Evolutionary conservation across 2,329 filamentous ascomycete species (phyloP), one percentile per base, ranked within the genome.

Genomic region (Zelopaecilomyces penicillatus): DNA sequence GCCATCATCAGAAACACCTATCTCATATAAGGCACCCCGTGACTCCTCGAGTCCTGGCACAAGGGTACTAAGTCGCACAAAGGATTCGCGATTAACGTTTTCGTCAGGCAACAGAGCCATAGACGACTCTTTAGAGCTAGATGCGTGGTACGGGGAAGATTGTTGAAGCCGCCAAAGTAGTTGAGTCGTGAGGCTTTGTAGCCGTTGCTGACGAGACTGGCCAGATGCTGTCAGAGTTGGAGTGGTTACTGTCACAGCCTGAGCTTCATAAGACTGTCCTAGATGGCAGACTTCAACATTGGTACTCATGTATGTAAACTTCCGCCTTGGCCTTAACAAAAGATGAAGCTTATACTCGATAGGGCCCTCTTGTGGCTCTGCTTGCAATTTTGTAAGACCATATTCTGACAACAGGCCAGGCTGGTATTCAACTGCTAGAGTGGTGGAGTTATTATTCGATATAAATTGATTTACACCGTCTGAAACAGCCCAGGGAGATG

Each of bases 301-400:
- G 7, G 88, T 94, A 52, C 80, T 90, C 61, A 83, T 83, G 30
- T 74, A 77, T 32, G 73, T 75, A 62, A 90, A 95, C 5, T 77
- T 79, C 49, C 88, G 78, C 46, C 91, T 77, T 11, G 85, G 82
- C 32, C 89, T 81, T 42, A 96, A 69, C 5, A 97, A 74, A 5
- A 98, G 71, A 65, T 97, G 93, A 37, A 98, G 69, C 64, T 98
- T 98, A 68, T 98, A 98, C 66, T 98, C 93, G 1, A 87, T 94
- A 12, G 93, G 89, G 0, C 93, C 93, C 51, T 94, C 84, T 60
- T 97, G 90, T 5, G 91, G 91, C 63, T 98, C 93, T 9, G 91
- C 83, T 51, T 90, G 83, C 11, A 98, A 69, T 57, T 83, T 87
- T 37, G 82, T 84, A 38, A 93, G 78, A 1, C 75, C 78, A 60